Conservation (phyloP, 1,284 basidiomycete species). For the Clitocybe nebularis region DNA sequence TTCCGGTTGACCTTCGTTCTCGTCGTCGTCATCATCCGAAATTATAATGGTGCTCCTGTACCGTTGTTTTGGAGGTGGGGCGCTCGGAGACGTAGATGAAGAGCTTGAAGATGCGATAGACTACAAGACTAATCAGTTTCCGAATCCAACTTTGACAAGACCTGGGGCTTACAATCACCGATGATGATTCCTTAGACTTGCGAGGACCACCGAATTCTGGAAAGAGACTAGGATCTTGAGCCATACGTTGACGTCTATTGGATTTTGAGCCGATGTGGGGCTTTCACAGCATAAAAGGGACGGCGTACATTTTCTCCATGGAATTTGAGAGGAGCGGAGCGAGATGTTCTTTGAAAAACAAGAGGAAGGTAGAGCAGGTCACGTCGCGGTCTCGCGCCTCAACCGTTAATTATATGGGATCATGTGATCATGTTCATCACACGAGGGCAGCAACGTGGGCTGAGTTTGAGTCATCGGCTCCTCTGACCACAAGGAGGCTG, state of each 20-base stretch:
- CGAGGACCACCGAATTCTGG: slow-evolving; percentile 24
- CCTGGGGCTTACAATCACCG: slow-evolving; percentile 23
- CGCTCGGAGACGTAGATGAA: slow-evolving; percentile 15
- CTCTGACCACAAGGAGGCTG: too few relatives aligned
- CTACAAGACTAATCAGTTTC: slow-evolving; percentile 10
- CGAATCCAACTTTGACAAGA: neutral
- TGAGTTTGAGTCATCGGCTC: too few relatives aligned
- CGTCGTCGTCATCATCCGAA: slow-evolving; percentile 30
- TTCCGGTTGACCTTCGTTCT: neutral
- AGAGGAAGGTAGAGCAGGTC: neutral
- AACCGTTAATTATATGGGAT: slow-evolving; percentile 6
- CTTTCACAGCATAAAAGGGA: neutral
- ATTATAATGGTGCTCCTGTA: slow-evolving; percentile 21
- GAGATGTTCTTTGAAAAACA: neutral
- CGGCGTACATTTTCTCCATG: slow-evolving; percentile 28
- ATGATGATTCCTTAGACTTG: slow-evolving; percentile 15
- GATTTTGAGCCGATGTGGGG: neutral
- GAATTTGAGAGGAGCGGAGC: slow-evolving; percentile 18
- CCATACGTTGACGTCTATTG: slow-evolving; percentile 24
- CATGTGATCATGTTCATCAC: slow-evolving; percentile 10
- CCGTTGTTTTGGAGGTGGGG: slow-evolving; percentile 2
- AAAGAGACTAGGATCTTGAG: slow-evolving; percentile 23
- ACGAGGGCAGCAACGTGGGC: too few relatives aligned
- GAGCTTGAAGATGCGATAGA: slow-evolving; percentile 24
- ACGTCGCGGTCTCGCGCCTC: too few relatives aligned